These are phyloP conservation scores for Acacia concinna DNA, from an alignment of 331 rosid species.

Conservation along the genomic window DNA sequence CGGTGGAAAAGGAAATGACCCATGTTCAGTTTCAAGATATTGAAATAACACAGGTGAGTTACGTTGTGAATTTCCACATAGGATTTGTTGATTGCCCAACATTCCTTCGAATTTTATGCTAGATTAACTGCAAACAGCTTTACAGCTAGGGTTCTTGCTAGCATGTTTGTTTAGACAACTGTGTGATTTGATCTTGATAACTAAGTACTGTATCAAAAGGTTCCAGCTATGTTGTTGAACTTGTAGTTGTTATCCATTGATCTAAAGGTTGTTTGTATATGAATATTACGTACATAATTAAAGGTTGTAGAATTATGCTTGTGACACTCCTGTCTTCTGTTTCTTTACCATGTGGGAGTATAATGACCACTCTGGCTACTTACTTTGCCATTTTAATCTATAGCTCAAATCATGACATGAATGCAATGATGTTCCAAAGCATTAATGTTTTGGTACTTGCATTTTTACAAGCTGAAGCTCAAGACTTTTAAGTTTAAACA, in stretches of 20 bases:
- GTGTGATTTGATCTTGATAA: neutral
- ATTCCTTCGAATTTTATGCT: neutral
- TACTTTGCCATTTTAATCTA: neutral
- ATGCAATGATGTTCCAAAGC: neutral
- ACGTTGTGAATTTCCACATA: neutral
- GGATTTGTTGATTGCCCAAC: neutral
- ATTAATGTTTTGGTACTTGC: neutral
- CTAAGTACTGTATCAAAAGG: neutral
- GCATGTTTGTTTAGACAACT: neutral
- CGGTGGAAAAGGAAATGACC: neutral
- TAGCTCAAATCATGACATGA: neutral
- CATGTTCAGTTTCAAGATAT: neutral
- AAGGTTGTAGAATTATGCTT: neutral
- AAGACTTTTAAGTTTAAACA: neutral
- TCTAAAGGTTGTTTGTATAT: neutral
- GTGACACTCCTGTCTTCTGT: neutral
- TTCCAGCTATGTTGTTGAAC: neutral
- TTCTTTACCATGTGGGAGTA: neutral
- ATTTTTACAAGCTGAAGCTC: neutral
- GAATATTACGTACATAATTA: neutral
- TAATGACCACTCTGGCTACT: neutral
- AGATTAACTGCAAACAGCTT: neutral
- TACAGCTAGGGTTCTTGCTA: conserved; percentile 8
- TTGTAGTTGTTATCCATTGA: neutral
- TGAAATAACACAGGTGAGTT: conserved; percentile 13